Conservation (phyloP, 2,329 filamentous ascomycete species). For the Cytospora piceicola region DNA sequence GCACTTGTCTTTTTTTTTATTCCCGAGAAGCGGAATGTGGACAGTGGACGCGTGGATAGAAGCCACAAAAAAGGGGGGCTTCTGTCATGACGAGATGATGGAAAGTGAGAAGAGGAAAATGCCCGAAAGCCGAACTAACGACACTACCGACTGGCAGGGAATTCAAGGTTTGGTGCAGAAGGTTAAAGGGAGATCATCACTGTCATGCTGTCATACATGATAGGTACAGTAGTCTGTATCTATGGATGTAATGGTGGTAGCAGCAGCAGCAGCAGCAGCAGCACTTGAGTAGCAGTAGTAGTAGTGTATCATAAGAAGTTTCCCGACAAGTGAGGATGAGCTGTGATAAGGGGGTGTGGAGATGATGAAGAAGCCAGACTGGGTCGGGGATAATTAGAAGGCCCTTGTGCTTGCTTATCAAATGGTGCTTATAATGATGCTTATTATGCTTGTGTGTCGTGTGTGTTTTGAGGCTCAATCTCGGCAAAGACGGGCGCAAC, state of each 20-base stretch:
- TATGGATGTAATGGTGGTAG: background rate
- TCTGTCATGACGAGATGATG: conserved; percentile 6
- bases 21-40: conserved; percentile 14
- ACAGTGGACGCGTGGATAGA: conserved; percentile 21
- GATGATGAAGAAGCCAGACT: background rate
- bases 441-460: background rate
- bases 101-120: conserved; percentile 3
- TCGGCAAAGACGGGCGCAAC: conserved; percentile 2
- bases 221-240: conserved; percentile 8
- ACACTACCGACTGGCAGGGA: conserved; percentile 12
- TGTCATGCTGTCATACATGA: background rate
- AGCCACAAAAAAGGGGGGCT: conserved; percentile 7
- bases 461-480: conserved; percentile 1
- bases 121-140: conserved; percentile 20
- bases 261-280: too few species aligned
- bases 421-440: background rate
- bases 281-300: too few species aligned
- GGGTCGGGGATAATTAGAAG: background rate
- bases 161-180: conserved; percentile 20
- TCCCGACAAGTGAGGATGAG: background rate
- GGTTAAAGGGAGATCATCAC: conserved; percentile 23
- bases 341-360: background rate
- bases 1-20: conserved; percentile 4
- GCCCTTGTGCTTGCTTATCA: too few species aligned
- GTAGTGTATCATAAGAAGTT: background rate